Percentiles rank a stretch among this genome's conserved stretches.
Evolutionary conservation across 352 stramenopile species (phyloP).

Genomic region (Blastocystis hominis): DNA sequence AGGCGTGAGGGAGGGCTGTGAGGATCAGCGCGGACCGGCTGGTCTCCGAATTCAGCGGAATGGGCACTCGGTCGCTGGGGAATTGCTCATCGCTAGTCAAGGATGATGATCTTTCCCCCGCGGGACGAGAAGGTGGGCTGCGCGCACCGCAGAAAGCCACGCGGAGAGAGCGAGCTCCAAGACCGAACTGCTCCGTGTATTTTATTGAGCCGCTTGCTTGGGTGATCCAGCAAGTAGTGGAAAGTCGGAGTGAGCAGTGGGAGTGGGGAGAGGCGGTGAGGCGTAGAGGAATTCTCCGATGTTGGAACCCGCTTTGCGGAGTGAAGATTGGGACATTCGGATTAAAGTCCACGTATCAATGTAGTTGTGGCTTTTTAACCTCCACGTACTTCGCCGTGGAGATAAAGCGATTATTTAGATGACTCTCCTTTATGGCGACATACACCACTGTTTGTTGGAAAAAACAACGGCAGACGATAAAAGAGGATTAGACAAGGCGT

Average conservation of each 20-base stretch:
- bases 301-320: not conserved
- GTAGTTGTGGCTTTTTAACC: not conserved
- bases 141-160: not conserved
- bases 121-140: not conserved
- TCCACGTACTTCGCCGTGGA: not conserved
- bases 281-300: not conserved
- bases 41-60: no score
- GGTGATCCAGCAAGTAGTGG: not conserved
- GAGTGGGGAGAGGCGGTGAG: not conserved
- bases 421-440: not conserved
- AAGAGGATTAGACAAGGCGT: conserved; percentile 22
- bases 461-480: not conserved
- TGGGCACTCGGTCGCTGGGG: not conserved
- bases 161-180: not conserved
- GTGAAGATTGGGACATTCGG: not conserved
- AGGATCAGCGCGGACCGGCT: no score
- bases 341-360: not conserved
- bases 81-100: not conserved
- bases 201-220: not conserved
- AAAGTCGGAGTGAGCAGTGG: not conserved
- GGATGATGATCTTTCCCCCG: not conserved
- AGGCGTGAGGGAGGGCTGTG: no score
- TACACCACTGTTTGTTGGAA: not conserved
- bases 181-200: not conserved
- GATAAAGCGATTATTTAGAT: not conserved